Evolutionary conservation across 352 stramenopile species (phyloP).

Genomic region (Elongisporangium anandrum): DNA sequence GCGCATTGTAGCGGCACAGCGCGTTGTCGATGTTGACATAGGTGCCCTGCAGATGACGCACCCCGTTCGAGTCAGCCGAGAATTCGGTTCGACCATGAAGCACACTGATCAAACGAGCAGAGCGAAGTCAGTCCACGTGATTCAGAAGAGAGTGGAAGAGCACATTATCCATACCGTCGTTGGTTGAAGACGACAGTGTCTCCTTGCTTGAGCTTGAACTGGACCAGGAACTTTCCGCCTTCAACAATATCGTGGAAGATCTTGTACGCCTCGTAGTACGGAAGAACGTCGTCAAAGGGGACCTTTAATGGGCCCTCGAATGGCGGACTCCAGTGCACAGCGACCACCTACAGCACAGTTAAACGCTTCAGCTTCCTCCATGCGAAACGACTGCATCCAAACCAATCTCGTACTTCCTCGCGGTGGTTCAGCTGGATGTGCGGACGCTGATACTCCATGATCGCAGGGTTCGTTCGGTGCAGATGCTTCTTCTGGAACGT

Average conservation of each 20-base stretch:
- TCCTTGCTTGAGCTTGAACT: slow-evolving; percentile 76
- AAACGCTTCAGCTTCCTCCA: too few relatives aligned
- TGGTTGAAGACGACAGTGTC: slow-evolving; percentile 88
- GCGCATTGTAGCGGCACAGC: slow-evolving; percentile 75
- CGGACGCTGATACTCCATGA: slow-evolving; percentile 93
- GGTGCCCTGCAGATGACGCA: slow-evolving; percentile 80
- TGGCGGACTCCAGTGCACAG: slow-evolving; percentile 91
- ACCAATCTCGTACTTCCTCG: slow-evolving; percentile 38
- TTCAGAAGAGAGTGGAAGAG: neutral
- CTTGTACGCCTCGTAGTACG: slow-evolving; percentile 84
- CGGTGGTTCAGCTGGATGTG: slow-evolving; percentile 90
- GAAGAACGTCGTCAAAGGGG: slow-evolving; percentile 59
- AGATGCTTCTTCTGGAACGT: slow-evolving; percentile 94
- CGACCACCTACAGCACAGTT: slow-evolving; percentile 52
- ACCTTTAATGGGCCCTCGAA: slow-evolving; percentile 92
- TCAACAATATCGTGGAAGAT: slow-evolving; percentile 80
- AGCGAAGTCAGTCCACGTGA: neutral
- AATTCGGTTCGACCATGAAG: slow-evolving; percentile 81
- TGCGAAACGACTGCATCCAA: neutral
- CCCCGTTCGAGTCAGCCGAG: slow-evolving; percentile 51
- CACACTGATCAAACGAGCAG: slow-evolving; percentile 21
- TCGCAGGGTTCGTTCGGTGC: slow-evolving; percentile 81
- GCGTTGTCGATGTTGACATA: slow-evolving; percentile 89
- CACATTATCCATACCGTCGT: slow-evolving; percentile 25
- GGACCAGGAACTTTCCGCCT: slow-evolving; percentile 54